Base-by-base conservation (phyloP, 331 rosid species). In the Pyrus hybrid region DNA sequence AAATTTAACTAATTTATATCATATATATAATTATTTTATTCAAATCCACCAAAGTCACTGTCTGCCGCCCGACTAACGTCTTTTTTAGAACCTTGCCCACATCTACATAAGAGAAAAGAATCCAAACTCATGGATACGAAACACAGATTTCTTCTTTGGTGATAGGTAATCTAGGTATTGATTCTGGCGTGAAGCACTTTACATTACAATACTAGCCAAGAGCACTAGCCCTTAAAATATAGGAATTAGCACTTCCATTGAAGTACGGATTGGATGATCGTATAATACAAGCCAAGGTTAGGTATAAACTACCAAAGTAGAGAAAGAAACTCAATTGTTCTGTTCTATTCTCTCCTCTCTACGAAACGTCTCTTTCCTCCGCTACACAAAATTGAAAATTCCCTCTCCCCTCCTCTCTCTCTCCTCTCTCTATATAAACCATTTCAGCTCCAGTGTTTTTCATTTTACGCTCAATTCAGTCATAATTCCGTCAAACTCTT, bases 311-410 rank as follows among this genome's bases (percentile, higher is more conserved):
- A 32, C n/a, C 17, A 35, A 45, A 45, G 37, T 11, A 43, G 30
- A 69, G 7, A 35, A 78, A 72, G 79, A 62, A 84, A 70, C 67
- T 56, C 69, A 12, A 16, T 6, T 28, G 13, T 63, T 63, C 67
- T 28, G 41, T 3, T 14, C 53, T 41, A 35, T 20, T 41, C 54
- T 70, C 62, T 26, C 21, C 26, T 81, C 82, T 51, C 96, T 81
- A 80, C 88, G 85, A 84, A 74, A 86, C 88, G 88, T 90, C 96
- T 85, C 91, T 93, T 93, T 83, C 93, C 87, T 83, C 74, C 70
- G 7, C 79, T 51, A 13, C 12, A 66, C 16, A 67, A 63, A 77
- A 69, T 26, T 20, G n/a, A 73, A 26, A 70, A 45, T 74, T 80
- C 91, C 67, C 54, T 41, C 81, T 45, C 13, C 8, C 3, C 56